Percentiles rank a stretch among this genome's conserved stretches.
Evolutionary conservation across 1,139 yeast species (phyloP).

Genomic region (Lizanozyma gosingica): DNA sequence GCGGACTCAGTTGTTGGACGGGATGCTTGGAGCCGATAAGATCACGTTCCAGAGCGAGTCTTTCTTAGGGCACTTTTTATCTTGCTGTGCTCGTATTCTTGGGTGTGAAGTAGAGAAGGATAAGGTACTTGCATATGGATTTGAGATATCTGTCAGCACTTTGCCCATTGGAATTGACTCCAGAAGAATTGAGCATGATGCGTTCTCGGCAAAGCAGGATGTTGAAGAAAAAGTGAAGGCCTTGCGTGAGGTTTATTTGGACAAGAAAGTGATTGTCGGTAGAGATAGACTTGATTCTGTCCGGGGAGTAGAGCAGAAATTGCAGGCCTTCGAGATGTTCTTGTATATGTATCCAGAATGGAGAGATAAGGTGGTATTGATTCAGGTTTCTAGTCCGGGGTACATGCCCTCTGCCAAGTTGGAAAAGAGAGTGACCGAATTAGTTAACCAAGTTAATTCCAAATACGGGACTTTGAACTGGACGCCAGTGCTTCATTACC

Average conservation of each 20-base stretch:
- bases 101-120: conserved; percentile 59
- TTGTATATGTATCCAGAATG: conserved; percentile 87
- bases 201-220: conserved; percentile 23
- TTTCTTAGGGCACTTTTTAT: conserved; percentile 82
- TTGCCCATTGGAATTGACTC: conserved; percentile 86
- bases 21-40: conserved; percentile 82
- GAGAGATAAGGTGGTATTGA: conserved; percentile 78
- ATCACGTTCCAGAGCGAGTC: conserved; percentile 81
- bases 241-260: conserved; percentile 60
- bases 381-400: conserved; percentile 87
- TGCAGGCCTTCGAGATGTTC: conserved; percentile 75
- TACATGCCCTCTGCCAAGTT: conserved; percentile 44
- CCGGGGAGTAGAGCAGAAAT: conserved; percentile 74
- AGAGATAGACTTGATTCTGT: conserved; percentile 76
- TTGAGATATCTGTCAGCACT: conserved; percentile 61
- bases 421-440: conserved; percentile 72
- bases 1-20: conserved; percentile 74
- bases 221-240: conserved; percentile 34
- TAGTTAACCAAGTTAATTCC: conserved; percentile 73
- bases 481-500: conserved; percentile 85
- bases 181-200: conserved; percentile 49
- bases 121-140: conserved; percentile 67
- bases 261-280: conserved; percentile 71
- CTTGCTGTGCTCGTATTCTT: conserved; percentile 76
- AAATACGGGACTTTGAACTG: conserved; percentile 72